Evolutionary conservation across 2,329 filamentous ascomycete species (phyloP).

Genomic region (Didymellaceae sp.): DNA sequence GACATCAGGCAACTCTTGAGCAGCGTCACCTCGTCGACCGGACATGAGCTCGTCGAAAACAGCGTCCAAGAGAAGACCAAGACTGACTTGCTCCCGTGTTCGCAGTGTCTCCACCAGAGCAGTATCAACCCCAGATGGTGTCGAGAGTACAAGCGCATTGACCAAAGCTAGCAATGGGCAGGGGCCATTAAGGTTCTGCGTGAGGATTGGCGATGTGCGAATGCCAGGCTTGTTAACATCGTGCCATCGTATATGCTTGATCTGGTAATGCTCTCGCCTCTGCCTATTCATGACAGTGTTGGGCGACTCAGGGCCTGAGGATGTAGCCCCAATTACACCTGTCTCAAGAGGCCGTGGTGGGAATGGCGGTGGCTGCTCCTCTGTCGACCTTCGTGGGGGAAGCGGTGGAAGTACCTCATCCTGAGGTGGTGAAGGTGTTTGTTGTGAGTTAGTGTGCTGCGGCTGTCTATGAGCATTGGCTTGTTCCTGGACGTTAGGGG

Average conservation of each 20-base stretch:
- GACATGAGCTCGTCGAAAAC: constrained; percentile 95
- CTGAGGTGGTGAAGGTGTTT: constrained; percentile 19
- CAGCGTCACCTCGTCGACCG: constrained; percentile 68
- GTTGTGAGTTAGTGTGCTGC: constrained; percentile 6
- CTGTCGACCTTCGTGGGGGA: constrained; percentile 42
- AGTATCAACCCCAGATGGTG: constrained; percentile 69
- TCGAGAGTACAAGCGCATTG: constrained; percentile 87
- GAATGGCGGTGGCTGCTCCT: constrained; percentile 42
- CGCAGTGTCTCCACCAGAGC: constrained; percentile 78
- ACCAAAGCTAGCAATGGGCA: constrained; percentile 92
- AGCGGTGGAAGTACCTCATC: constrained; percentile 40
- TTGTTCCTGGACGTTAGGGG: background rate
- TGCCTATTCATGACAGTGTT: constrained; percentile 52
- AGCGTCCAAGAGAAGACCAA: constrained; percentile 84
- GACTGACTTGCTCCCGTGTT: constrained; percentile 83
- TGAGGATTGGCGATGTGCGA: constrained; percentile 81
- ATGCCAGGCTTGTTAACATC: constrained; percentile 68
- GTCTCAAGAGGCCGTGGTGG: constrained; percentile 45
- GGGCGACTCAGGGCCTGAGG: constrained; percentile 48
- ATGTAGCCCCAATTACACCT: constrained; percentile 18
- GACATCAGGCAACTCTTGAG: constrained; percentile 78
- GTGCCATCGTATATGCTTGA: constrained; percentile 89
- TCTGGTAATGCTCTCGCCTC: constrained; percentile 81
- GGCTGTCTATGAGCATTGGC: constrained; percentile 1
- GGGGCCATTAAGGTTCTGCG: constrained; percentile 93